phyloP scores from a whole-genome alignment of 345 rosid genomes.

The Cardiospermum halicacabum region DNA sequence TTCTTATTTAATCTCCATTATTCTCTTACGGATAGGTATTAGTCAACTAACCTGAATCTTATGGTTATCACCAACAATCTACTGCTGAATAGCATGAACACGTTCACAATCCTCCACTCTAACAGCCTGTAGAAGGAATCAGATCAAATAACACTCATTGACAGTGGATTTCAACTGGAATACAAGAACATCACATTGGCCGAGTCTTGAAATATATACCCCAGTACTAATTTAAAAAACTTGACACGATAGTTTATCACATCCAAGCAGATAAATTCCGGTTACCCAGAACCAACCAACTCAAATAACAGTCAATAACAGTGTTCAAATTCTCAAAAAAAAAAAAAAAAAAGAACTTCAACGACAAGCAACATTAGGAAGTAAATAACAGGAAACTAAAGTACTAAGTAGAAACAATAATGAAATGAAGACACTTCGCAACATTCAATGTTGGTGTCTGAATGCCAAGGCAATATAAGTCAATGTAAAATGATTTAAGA shows the following conservation, averaged over 20 bases:
- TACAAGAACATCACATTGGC: too few relatives aligned
- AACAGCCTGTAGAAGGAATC: slow-evolving; percentile 57
- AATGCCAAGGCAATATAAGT: too few relatives aligned
- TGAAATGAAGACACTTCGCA: too few relatives aligned
- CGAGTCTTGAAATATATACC: too few relatives aligned
- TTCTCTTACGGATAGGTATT: too few relatives aligned
- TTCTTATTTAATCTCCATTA: too few relatives aligned
- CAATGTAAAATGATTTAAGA: too few relatives aligned
- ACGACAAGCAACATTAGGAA: background rate
- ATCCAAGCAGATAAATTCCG: background rate
- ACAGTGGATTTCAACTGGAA: background rate
- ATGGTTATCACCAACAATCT: slow-evolving; percentile 96
- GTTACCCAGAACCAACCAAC: background rate
- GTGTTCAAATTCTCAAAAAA: background rate
- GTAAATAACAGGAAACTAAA: too few relatives aligned
- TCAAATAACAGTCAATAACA: background rate
- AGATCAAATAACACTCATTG: slow-evolving; percentile 3
- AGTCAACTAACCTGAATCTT: slow-evolving; percentile 85
- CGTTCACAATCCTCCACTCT: slow-evolving; percentile 97
- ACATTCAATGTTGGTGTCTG: too few relatives aligned
- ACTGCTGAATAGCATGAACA: slow-evolving; percentile 90
- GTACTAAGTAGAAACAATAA: too few relatives aligned
- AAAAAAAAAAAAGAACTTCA: background rate
- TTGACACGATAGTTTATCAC: slow-evolving; percentile 2
- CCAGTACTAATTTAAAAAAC: background rate